Base-by-base conservation (phyloP, 2,329 filamentous ascomycete species). In the Hypoxylon sp. region DNA sequence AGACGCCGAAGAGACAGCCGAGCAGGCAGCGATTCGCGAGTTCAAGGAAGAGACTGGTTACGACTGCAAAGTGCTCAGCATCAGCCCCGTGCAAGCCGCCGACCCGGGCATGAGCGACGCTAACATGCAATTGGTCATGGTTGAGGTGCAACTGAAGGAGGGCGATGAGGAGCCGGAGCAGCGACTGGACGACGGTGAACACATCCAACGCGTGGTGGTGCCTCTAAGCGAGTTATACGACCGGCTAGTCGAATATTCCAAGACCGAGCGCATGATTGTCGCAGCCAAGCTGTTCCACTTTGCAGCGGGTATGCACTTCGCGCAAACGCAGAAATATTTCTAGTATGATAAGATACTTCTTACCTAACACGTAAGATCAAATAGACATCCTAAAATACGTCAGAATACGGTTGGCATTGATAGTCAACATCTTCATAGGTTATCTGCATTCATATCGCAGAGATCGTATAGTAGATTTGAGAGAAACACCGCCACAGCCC, bases 71-170 rank as follows among this genome's bases (percentile, higher is more conserved):
- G 77, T 84, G 14, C 67, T 82, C 24, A 79, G 77, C 70, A 81
- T 86, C 14, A 86, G 84, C 59, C 87, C 87, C 13, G 84, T 83
- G 17, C 85, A 88, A 73, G 84, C 86, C 3, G 81, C 83, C 11
- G 87, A 90, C 77, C 87, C 87, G 1, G 87, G 87, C 24, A 80
- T 90, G 81, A 87, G 83, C 64, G 86, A 83, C 62, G 86, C 88
- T 55, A 90, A 88, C 72, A 87, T 89, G 86, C 83, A 87, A 80
- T 79, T 90, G 67, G 87, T 85, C 62, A 87, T 86, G 76, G 86
- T 90, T 13, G 86, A 88, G 77, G 87, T 89, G 13, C 75, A 86
- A 55, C 75, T 90, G 59, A 78, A 80, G 10, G 84, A 85, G 68
- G 84, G 81, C 2, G 82, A 85, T 29, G 70, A 73, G 71, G 78